These are phyloP conservation scores for Paragyromitra xinjiangensis DNA, from an alignment of 495 filamentous ascomycete species.

Conservation along the genomic window DNA sequence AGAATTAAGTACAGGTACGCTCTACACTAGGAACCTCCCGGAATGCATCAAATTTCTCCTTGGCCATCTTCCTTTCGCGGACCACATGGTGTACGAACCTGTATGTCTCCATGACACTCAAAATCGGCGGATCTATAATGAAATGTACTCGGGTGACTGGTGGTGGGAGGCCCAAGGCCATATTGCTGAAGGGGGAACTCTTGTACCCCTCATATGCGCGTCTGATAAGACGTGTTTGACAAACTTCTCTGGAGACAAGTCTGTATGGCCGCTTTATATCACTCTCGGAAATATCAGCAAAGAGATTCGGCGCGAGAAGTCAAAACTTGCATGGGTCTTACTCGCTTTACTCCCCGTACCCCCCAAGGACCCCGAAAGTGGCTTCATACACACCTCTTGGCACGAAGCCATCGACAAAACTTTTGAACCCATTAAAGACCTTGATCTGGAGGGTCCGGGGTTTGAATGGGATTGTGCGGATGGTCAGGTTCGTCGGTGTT, in stretches of 20 bases:
- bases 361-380: not conserved
- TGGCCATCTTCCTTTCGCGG: not conserved
- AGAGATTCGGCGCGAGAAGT: not conserved
- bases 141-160: constrained; percentile 16
- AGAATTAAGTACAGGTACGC: not conserved
- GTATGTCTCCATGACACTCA: not conserved
- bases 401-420: not conserved
- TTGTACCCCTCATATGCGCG: not conserved
- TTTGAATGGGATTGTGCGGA: not conserved
- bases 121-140: not conserved
- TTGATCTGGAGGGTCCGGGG: not conserved
- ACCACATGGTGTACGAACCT: not conserved
- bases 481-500: not conserved
- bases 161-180: not conserved
- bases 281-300: constrained; percentile 4
- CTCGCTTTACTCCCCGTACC: not conserved
- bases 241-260: constrained; percentile 26
- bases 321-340: not conserved
- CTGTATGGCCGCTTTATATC: constrained; percentile 11
- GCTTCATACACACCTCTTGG: not conserved
- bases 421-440: not conserved
- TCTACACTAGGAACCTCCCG: not conserved
- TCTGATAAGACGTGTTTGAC: constrained; percentile 11
- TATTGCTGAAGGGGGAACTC: not conserved
- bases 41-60: not conserved